Evolutionary conservation across 2,329 filamentous ascomycete genomes (phyloP), one percentile per base, ranked within the genome.

Genomic region (Fusarium nisikadoi): DNA sequence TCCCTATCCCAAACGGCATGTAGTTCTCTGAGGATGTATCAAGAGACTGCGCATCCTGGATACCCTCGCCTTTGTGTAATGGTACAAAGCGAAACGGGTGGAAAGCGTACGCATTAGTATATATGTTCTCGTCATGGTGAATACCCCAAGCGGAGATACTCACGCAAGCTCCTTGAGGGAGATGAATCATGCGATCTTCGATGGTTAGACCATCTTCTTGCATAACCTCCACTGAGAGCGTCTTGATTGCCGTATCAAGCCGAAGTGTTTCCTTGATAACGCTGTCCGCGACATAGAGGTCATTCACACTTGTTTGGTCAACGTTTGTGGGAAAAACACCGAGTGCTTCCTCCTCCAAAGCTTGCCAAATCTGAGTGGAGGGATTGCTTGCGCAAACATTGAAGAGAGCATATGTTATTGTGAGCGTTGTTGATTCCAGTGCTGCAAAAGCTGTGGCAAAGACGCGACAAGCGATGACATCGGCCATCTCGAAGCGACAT

Each of bases 211-310:
- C 65, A 1, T 6, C 16, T 14, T 41, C 6, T 0, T 50, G 31
- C 45, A 68, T 63, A 14, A 57, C 57, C 3, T 63, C 57, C 1
- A 53, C 49, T 3, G 43, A 52, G 1, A 68, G 57, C 0, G 64
- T 49, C 8, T 68, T 43, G n/a, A 68, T 50, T 5, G 57, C 50
- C 0, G 45, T 43, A 0, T 63, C 23, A 0, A 68, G 29, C 13
- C n/a, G 20, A 16, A 53, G 45, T 25, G 43, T 35, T 42, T 68
- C 31, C 13, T 68, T 68, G 25, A 63, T 35, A 1, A 65, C 35
- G 1, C 43, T 62, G n/a, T 57, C 64, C 10, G 45, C 35, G 0
- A 29, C 7, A 9, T 23, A 1, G 0, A 57, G 16, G 5, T 20
- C 14, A 14, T 68, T 56, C 0, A 63, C 6, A 7, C 8, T 27